Evolutionary conservation across 2,329 filamentous ascomycete species (phyloP).

Genomic region (Diplodia mutila): DNA sequence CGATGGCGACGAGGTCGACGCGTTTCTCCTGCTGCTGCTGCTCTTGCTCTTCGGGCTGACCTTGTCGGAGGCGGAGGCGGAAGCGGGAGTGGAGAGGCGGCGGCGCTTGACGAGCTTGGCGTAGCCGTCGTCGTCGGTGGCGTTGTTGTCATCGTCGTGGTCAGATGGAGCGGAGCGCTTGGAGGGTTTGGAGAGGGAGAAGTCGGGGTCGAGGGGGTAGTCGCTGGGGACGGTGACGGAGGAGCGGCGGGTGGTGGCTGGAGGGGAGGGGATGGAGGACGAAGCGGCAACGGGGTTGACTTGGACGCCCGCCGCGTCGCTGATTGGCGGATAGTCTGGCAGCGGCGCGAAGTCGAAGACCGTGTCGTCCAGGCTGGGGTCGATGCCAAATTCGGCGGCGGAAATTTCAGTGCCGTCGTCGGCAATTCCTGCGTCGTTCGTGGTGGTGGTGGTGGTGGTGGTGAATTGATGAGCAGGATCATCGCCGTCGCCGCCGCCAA

Average conservation of each 20-base stretch:
- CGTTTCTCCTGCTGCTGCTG: too few species aligned
- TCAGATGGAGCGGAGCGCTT: not conserved
- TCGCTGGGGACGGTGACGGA: not conserved
- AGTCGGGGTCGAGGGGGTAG: not conserved
- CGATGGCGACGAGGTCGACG: not conserved
- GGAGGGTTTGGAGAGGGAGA: not conserved
- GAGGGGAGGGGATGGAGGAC: not conserved
- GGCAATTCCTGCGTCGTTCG: too few species aligned
- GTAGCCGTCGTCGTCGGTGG: too few species aligned
- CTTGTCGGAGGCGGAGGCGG: not conserved
- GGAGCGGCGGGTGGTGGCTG: not conserved
- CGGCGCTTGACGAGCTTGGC: not conserved
- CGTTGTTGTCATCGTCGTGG: not conserved
- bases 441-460: too few species aligned
- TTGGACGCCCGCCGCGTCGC: not conserved
- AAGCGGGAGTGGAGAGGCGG: not conserved
- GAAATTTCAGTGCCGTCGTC: too few species aligned
- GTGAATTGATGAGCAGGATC: too few species aligned
- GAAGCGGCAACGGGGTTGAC: not conserved
- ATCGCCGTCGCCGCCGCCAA: too few species aligned
- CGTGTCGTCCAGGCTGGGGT: not conserved
- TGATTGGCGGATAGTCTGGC: not conserved
- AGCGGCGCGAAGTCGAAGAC: not conserved
- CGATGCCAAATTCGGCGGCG: not conserved
- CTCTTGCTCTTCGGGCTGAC: constrained; percentile 1